A percentile compares a stretch with the other conserved stretches of the same genome.
Evolutionary conservation across 2,329 filamentous ascomycete genomes (phyloP).

Genomic region (Albophoma yamanashiensis): DNA sequence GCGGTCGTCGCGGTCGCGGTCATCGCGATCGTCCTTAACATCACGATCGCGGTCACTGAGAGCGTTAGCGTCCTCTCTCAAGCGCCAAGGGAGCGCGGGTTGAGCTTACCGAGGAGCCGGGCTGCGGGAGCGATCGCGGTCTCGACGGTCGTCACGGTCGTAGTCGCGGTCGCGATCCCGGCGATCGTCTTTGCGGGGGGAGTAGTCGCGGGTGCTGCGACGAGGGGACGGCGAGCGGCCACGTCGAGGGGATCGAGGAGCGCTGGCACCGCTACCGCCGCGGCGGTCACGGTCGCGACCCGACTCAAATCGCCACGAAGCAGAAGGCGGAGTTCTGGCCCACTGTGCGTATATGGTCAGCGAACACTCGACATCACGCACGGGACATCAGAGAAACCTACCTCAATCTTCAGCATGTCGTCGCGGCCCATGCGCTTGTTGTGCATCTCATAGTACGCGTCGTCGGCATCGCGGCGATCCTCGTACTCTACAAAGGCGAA

Average conservation of each 20-base stretch:
- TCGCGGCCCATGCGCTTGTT: slow-evolving; percentile 97
- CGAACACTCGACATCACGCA: not conserved
- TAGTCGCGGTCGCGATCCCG: slow-evolving; percentile 53
- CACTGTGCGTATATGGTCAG: slow-evolving; percentile 49
- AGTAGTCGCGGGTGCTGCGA: slow-evolving; percentile 67
- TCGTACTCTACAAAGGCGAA: slow-evolving; percentile 99
- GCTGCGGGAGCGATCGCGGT: slow-evolving; percentile 67
- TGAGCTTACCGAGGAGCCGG: slow-evolving; percentile 46
- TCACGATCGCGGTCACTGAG: slow-evolving; percentile 43
- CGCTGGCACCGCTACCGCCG: slow-evolving; percentile 23
- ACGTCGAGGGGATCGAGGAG: slow-evolving; percentile 49
- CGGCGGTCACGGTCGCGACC: slow-evolving; percentile 65
- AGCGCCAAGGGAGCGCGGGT: not conserved
- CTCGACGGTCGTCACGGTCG: slow-evolving; percentile 63
- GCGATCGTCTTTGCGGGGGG: slow-evolving; percentile 80
- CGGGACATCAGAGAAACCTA: slow-evolving; percentile 28
- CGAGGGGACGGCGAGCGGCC: slow-evolving; percentile 71
- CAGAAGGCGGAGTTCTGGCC: slow-evolving; percentile 95
- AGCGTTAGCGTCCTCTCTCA: slow-evolving; percentile 15
- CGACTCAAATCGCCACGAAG: slow-evolving; percentile 96
- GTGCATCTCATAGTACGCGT: slow-evolving; percentile 99
- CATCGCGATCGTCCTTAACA: slow-evolving; percentile 56
- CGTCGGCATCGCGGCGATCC: slow-evolving; percentile 93
- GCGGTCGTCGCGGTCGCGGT: slow-evolving; percentile 43
- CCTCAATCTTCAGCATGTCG: slow-evolving; percentile 95